Conservation (phyloP, 1,284 basidiomycete genomes). For the Marasmius fiardii region DNA sequence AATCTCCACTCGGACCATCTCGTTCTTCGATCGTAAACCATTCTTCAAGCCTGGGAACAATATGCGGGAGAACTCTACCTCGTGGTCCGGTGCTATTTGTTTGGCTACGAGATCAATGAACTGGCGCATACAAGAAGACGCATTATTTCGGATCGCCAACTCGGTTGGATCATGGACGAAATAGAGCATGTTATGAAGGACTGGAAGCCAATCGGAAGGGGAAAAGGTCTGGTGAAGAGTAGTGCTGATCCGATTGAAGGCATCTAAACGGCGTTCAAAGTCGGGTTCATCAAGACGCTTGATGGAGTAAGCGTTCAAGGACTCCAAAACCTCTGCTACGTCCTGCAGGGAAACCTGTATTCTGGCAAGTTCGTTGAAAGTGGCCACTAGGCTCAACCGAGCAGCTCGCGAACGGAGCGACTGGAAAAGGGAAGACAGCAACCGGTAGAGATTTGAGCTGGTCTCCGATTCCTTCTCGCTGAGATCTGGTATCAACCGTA, state of each 20-base stretch:
- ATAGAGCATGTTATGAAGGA: constrained; percentile 84
- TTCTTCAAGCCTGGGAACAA: constrained; percentile 85
- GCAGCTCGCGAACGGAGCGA: constrained; percentile 68
- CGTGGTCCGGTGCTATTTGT: constrained; percentile 37
- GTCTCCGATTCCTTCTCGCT: constrained; percentile 44
- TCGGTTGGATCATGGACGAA: constrained; percentile 91
- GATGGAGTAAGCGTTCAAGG: constrained; percentile 84
- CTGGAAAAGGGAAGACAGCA: constrained; percentile 77
- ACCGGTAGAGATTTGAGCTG: constrained; percentile 59
- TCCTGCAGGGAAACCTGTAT: constrained; percentile 46
- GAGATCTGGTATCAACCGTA: constrained; percentile 73
- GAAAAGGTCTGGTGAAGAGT: constrained; percentile 47
- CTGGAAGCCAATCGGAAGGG: constrained; percentile 73
- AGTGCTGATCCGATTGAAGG: constrained; percentile 79
- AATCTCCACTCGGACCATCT: constrained; percentile 88
- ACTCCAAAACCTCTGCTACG: constrained; percentile 56
- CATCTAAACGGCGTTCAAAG: constrained; percentile 83
- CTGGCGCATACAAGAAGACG: constrained; percentile 73
- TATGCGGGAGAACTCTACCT: constrained; percentile 59
- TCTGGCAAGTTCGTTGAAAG: constrained; percentile 59
- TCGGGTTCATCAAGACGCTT: constrained; percentile 90
- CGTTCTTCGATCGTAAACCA: constrained; percentile 76
- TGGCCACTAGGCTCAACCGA: constrained; percentile 62
- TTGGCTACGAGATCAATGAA: constrained; percentile 67
- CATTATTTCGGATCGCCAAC: constrained; percentile 83